Percentiles rank a stretch among this genome's conserved stretches.
Evolutionary conservation across 2,329 filamentous ascomycete genomes (phyloP).

Genomic region (Verticillium klebahnii): DNA sequence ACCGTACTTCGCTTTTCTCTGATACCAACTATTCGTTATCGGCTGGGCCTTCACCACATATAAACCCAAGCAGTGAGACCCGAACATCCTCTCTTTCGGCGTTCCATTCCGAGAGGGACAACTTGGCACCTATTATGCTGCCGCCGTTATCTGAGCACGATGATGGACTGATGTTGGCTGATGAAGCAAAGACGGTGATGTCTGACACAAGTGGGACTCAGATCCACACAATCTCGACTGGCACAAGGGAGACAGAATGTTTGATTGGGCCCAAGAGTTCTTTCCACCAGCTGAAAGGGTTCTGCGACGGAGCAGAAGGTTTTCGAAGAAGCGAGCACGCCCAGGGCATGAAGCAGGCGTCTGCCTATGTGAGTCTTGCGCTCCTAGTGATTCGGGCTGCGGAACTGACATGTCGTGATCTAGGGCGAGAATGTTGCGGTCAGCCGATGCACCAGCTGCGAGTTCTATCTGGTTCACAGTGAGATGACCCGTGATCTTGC

Average conservation of each 20-base stretch:
- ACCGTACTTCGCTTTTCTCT: constrained; percentile 8
- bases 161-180: constrained; percentile 10
- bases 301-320: constrained; percentile 32
- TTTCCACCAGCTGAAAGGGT: constrained; percentile 27
- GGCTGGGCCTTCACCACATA: neutral
- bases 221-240: neutral
- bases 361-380: constrained; percentile 8
- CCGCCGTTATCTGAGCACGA: neutral
- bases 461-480: constrained; percentile 20
- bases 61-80: neutral
- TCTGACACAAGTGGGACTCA: neutral
- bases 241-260: constrained; percentile 4
- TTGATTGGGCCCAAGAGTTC: constrained; percentile 28
- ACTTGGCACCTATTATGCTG: neutral
- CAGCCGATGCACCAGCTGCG: constrained; percentile 19
- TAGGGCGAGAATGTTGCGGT: constrained; percentile 15
- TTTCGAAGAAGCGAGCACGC: constrained; percentile 29
- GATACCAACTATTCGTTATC: constrained; percentile 1
- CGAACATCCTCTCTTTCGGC: constrained; percentile 1
- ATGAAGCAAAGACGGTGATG: constrained; percentile 1
- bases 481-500: constrained; percentile 25
- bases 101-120: constrained; percentile 1
- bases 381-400: constrained; percentile 6
- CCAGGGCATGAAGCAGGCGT: constrained; percentile 26
- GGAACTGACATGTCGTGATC: constrained; percentile 1